phyloP scores from a whole-genome alignment of 305 asterid species.

The Fraxinus angustifolia region DNA sequence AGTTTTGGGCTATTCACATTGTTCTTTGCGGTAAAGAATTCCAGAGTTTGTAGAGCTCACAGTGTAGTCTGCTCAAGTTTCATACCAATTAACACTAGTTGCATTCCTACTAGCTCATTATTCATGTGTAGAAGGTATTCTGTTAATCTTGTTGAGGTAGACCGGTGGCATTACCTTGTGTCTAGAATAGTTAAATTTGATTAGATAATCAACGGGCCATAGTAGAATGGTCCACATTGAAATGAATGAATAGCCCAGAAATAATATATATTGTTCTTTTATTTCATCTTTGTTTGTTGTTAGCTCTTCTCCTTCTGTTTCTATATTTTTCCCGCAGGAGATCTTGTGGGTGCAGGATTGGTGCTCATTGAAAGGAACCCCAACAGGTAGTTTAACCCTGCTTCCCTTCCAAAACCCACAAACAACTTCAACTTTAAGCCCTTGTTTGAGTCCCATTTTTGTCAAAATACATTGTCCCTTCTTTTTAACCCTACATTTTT shows the following conservation, averaged over 20 bases:
- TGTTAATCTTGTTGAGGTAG: constrained; percentile 14
- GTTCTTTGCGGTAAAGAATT: constrained; percentile 33
- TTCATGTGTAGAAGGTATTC: constrained; percentile 15
- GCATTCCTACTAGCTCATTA: constrained; percentile 16
- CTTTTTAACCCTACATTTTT: no score
- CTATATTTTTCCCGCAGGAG: not conserved
- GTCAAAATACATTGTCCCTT: not conserved
- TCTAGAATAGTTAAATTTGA: constrained; percentile 9
- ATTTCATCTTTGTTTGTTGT: not conserved
- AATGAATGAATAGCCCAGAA: not conserved
- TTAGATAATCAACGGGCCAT: constrained; percentile 2
- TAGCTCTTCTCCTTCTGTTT: not conserved
- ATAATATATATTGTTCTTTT: not conserved
- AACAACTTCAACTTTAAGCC: not conserved
- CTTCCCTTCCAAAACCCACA: not conserved
- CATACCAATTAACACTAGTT: constrained; percentile 13
- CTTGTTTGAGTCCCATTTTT: not conserved
- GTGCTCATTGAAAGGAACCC: not conserved
- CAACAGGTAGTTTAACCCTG: not conserved
- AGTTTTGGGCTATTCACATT: constrained; percentile 36
- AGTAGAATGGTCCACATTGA: constrained; percentile 10
- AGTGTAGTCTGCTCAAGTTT: constrained; percentile 1
- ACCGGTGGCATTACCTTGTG: not conserved
- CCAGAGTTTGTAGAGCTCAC: constrained; percentile 1
- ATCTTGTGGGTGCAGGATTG: not conserved